Evolutionary conservation across 2,329 filamentous ascomycete species (phyloP), one percentile per base, ranked within the genome.

Genomic region (Diplodia scrobiculata): DNA sequence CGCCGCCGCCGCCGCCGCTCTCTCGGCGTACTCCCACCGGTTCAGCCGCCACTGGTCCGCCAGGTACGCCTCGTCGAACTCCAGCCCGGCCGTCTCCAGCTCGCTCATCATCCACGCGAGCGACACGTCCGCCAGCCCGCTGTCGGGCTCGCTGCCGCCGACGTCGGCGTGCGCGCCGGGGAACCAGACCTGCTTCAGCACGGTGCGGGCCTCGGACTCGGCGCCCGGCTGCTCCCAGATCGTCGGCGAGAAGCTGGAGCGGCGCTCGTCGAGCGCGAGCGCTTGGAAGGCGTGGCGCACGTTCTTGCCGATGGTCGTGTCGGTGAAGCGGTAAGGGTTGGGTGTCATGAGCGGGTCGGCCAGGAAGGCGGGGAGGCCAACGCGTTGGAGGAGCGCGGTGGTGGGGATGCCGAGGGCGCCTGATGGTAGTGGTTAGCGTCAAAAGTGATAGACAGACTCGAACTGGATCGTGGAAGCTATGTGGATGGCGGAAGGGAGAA

Each of bases 281-380:
- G 84, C 85, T 25, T 87, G 85, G 70, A 87, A 87, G 0, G 84
- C 85, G 71, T 86, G 80, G 70, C 85, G 81, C 38, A 87, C 81
- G 13, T 75, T 75, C 54, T 72, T 69, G 9, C 76, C 78, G 63
- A 83, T 74, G 60, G 78, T 75, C 3, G 81, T 83, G 70, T 82
- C 78, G 65, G 77, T 79, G 67, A 82, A 82, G 38, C 60, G 45
- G 45, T 45, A 48, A 25, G 50, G 32, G 32, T 67, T 67, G 1
- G 27, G 55, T 2, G 7, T 19, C 21, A 6, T 32, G 75, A 71
- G 10, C 14, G 52, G 34, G 25, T 66, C 66, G 52, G 52, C 32
- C 1, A 76, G 71, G 11, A 75, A 76, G 27, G 79, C 78, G 9
- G 77, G 73, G 64, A 79, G 67, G 64, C 76, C 77, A 5, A 80